These are phyloP conservation scores for Sporothrix luriei DNA, from an alignment of 2,329 filamentous ascomycete species.

Conservation along the genomic window DNA sequence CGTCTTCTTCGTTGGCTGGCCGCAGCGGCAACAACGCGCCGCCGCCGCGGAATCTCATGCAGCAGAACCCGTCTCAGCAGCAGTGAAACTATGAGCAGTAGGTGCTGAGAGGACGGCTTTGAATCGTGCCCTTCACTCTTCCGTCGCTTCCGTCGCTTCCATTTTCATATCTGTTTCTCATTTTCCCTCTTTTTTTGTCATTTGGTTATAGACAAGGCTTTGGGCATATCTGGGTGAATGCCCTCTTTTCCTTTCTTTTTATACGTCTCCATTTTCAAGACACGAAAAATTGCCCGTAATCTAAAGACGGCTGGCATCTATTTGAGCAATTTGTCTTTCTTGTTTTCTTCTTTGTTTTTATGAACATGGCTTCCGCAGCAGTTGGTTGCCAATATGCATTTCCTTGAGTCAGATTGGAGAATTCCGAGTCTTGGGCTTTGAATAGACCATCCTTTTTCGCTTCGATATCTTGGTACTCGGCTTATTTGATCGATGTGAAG, in stretches of 20 bases:
- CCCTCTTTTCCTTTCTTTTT: not conserved
- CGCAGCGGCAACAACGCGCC: conserved; percentile 15
- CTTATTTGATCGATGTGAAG: not conserved
- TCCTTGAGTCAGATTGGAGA: conserved; percentile 11
- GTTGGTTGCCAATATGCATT: not conserved
- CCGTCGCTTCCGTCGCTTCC: not conserved
- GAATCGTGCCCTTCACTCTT: not conserved
- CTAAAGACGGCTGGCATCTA: conserved; percentile 19
- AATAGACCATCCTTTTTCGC: not conserved
- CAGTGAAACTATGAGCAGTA: not conserved
- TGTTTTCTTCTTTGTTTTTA: not conserved
- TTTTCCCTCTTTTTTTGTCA: conserved; percentile 10
- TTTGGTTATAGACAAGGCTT: conserved; percentile 27
- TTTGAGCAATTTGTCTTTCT: conserved; percentile 28
- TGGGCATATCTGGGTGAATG: conserved; percentile 26
- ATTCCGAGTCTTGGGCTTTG: not conserved
- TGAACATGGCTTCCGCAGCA: conserved; percentile 4
- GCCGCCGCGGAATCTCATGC: conserved; percentile 7
- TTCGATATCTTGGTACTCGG: not conserved
- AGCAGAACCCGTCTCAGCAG: conserved; percentile 4
- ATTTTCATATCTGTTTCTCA: not conserved
- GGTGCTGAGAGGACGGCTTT: not conserved
- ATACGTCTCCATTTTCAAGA: not conserved
- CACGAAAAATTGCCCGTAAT: conserved; percentile 17
- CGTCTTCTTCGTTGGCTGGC: conserved; percentile 4